These are phyloP conservation scores for Coemansia furcata DNA, from an alignment of 192 early-diverging fungal genomes.

Conservation along the genomic window DNA sequence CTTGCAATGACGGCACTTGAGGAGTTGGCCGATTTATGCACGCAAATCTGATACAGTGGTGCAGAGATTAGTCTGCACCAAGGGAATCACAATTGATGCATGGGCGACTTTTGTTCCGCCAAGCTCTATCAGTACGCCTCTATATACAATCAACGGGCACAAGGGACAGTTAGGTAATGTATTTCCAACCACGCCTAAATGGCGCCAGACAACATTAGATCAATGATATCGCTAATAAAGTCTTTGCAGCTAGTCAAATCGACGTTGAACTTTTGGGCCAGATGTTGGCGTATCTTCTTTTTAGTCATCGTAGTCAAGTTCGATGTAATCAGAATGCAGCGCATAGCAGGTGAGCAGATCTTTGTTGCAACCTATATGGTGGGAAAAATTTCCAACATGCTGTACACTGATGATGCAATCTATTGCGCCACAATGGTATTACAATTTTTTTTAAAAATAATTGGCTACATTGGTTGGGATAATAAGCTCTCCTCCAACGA, in stretches of 20 bases:
- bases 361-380: too few relatives aligned
- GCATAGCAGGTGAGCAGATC: slow-evolving; percentile 47
- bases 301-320: slow-evolving; percentile 78
- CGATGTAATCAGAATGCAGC: slow-evolving; percentile 61
- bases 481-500: too few relatives aligned
- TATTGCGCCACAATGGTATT: too few relatives aligned
- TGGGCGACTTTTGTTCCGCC: background rate
- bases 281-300: slow-evolving; percentile 74
- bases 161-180: background rate
- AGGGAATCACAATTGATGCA: background rate
- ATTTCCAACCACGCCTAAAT: background rate
- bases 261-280: slow-evolving; percentile 62
- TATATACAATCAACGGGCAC: background rate
- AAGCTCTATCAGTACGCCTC: background rate
- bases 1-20: too few relatives aligned
- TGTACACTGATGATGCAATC: too few relatives aligned
- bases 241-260: slow-evolving; percentile 67
- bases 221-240: slow-evolving; percentile 73
- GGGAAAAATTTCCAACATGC: too few relatives aligned
- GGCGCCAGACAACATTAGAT: slow-evolving; percentile 30
- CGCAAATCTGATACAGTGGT: too few relatives aligned
- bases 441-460: too few relatives aligned
- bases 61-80: background rate
- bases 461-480: too few relatives aligned
- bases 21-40: too few relatives aligned